phyloP scores from a whole-genome alignment of 371 early-diverging fungal species.

The Neoconidiobolus thromboides region DNA sequence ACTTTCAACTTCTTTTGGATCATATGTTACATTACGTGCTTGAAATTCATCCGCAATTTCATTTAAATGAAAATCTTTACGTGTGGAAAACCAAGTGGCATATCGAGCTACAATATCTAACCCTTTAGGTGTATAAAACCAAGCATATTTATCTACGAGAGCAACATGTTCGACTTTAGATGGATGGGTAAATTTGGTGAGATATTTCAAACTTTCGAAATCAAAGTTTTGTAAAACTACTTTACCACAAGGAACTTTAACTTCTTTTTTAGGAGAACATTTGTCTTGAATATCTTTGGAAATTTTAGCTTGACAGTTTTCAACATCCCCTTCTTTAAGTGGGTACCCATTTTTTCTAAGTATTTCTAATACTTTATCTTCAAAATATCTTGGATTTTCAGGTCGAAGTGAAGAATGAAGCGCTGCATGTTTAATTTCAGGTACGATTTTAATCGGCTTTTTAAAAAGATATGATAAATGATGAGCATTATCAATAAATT shows the following conservation, averaged over 20 bases:
- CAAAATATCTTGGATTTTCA: conserved; percentile 13
- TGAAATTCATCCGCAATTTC: conserved; percentile 11
- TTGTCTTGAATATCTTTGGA: neutral
- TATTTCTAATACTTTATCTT: conserved; percentile 16
- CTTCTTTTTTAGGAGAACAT: neutral
- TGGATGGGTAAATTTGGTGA: conserved; percentile 11
- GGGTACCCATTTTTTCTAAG: conserved; percentile 17
- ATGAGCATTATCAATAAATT: conserved; percentile 16
- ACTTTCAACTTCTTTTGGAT: conserved; percentile 9
- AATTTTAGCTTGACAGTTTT: neutral
- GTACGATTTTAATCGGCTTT: conserved; percentile 17
- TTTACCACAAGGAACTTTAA: conserved; percentile 8
- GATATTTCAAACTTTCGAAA: conserved; percentile 15
- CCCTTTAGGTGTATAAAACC: conserved; percentile 14
- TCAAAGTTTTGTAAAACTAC: conserved; percentile 20
- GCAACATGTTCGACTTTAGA: conserved; percentile 9
- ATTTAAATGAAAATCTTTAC: conserved; percentile 17
- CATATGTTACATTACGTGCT: conserved; percentile 10
- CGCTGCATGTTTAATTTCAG: conserved; percentile 17
- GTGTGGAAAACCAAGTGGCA: conserved; percentile 14
- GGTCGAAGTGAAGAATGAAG: neutral
- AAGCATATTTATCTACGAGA: conserved; percentile 8
- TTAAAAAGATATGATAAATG: conserved; percentile 11
- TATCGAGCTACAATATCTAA: conserved; percentile 13
- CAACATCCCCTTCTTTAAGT: neutral